Conservation (phyloP, 805 yeast genomes). For the Candida multigemmis region DNA sequence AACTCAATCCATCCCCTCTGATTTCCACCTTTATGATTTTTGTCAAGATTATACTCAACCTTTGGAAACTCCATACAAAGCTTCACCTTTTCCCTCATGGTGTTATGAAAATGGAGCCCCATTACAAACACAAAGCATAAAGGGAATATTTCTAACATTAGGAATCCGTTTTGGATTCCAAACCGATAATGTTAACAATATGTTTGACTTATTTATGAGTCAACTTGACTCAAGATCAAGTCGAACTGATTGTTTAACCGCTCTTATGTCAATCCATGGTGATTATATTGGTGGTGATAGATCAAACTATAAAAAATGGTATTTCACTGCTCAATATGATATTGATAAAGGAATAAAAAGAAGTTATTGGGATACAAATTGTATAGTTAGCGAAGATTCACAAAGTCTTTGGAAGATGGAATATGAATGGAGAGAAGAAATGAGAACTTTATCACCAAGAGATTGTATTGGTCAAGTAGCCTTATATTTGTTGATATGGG, state of each 20-base stretch:
- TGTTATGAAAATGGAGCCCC: slow-evolving; percentile 15
- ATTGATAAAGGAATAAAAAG: slow-evolving; percentile 62
- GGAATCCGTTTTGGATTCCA: slow-evolving; percentile 78
- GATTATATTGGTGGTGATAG: slow-evolving; percentile 89
- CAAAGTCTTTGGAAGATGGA: slow-evolving; percentile 25
- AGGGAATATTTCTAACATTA: slow-evolving; percentile 48
- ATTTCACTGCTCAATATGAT: slow-evolving; percentile 75
- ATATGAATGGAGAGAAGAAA: slow-evolving; percentile 57
- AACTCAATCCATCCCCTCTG: too few relatives aligned
- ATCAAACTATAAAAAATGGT: slow-evolving; percentile 88
- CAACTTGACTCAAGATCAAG: slow-evolving; percentile 84
- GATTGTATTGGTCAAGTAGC: slow-evolving; percentile 63
- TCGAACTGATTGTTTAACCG: slow-evolving; percentile 62
- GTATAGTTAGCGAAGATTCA: background rate
- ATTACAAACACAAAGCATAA: slow-evolving; percentile 40
- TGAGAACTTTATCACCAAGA: slow-evolving; percentile 42
- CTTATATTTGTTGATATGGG: slow-evolving; percentile 60
- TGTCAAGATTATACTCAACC: too few relatives aligned
- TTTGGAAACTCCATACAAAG: too few relatives aligned
- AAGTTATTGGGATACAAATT: slow-evolving; percentile 24
- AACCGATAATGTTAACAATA: slow-evolving; percentile 64
- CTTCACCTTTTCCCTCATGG: slow-evolving; percentile 12
- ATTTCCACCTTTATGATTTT: too few relatives aligned
- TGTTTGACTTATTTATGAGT: slow-evolving; percentile 71
- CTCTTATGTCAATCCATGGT: slow-evolving; percentile 70